phyloP scores from a whole-genome alignment of 73 alveolate species.

The Paramecium octaurelia region DNA sequence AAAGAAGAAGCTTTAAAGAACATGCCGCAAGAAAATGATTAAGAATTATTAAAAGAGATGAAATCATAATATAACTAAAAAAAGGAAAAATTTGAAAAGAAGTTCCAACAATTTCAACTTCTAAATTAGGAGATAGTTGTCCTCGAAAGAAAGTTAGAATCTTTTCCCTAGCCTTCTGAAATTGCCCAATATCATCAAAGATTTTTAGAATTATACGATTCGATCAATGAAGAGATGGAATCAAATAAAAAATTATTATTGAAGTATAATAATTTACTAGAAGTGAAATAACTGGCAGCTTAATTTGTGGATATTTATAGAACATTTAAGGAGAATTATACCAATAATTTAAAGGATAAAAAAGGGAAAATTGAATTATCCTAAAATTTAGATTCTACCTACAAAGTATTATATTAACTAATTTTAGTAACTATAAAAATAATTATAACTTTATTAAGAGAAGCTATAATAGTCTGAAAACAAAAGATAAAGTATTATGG shows the following conservation, averaged over 20 bases:
- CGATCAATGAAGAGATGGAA: conserved; percentile 64
- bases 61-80: conserved; percentile 35
- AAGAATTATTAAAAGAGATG: conserved; percentile 2
- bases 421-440: conserved; percentile 21
- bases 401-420: background rate
- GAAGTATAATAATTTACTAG: conserved; percentile 62
- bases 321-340: conserved; percentile 56
- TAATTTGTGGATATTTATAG: conserved; percentile 57
- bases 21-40: conserved; percentile 25
- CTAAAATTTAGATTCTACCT: conserved; percentile 43
- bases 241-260: conserved; percentile 50
- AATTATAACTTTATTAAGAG: background rate
- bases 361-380: conserved; percentile 56
- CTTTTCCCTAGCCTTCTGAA: conserved; percentile 64
- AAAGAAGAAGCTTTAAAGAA: conserved; percentile 24
- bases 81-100: conserved; percentile 49
- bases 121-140: conserved; percentile 68
- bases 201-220: conserved; percentile 66
- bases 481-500: conserved; percentile 3
- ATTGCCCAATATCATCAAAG: conserved; percentile 65
- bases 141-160: conserved; percentile 66
- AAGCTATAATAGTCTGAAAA: background rate
- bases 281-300: conserved; percentile 46
- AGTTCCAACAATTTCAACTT: conserved; percentile 34
- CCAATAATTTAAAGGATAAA: conserved; percentile 43